Percentiles rank a stretch among this genome's conserved stretches.
These are phyloP conservation scores for Cytospora chrysosperma DNA, from an alignment of 2,329 filamentous ascomycete species.

Conservation along the genomic window DNA sequence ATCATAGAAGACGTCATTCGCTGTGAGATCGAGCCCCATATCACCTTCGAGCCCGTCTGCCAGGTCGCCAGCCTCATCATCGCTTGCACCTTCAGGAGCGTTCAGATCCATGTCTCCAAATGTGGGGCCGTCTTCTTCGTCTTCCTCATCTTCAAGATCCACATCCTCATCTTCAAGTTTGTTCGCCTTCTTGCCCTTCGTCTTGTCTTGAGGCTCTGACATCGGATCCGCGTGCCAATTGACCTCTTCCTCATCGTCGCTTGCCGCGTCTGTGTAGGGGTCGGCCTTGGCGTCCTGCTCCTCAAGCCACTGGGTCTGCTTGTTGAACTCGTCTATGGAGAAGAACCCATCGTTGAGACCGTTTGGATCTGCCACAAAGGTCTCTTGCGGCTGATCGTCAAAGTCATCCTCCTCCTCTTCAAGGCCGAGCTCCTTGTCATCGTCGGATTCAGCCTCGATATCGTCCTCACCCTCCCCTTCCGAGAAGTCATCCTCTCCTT, in stretches of 20 bases:
- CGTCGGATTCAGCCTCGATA: conserved; percentile 33
- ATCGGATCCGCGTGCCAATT: conserved; percentile 85
- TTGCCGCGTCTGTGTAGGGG: conserved; percentile 68
- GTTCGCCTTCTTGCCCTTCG: conserved; percentile 32
- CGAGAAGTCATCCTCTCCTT: conserved; percentile 30
- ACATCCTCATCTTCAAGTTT: conserved; percentile 33
- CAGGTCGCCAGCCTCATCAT: conserved; percentile 56
- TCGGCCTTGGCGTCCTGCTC: conserved; percentile 78
- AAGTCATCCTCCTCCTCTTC: conserved; percentile 43
- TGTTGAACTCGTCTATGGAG: conserved; percentile 96
- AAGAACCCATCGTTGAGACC: conserved; percentile 98
- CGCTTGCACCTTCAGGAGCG: conserved; percentile 66
- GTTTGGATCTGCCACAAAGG: conserved; percentile 70
- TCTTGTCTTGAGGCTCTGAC: conserved; percentile 31
- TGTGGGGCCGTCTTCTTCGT: conserved; percentile 76
- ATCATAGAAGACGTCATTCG: conserved; percentile 85
- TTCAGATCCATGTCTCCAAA: conserved; percentile 79
- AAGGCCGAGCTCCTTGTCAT: conserved; percentile 33
- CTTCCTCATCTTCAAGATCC: conserved; percentile 50
- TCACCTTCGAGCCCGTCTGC: conserved; percentile 53
- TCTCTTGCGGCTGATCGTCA: conserved; percentile 50
- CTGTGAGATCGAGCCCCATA: conserved; percentile 58
- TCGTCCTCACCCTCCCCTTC: conserved; percentile 34
- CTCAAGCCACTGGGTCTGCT: conserved; percentile 85
- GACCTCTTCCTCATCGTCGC: conserved; percentile 80